Evolutionary conservation across 2,329 filamentous ascomycete genomes (phyloP), one percentile per base, ranked within the genome.

Genomic region (Fusarium fujikuroi): DNA sequence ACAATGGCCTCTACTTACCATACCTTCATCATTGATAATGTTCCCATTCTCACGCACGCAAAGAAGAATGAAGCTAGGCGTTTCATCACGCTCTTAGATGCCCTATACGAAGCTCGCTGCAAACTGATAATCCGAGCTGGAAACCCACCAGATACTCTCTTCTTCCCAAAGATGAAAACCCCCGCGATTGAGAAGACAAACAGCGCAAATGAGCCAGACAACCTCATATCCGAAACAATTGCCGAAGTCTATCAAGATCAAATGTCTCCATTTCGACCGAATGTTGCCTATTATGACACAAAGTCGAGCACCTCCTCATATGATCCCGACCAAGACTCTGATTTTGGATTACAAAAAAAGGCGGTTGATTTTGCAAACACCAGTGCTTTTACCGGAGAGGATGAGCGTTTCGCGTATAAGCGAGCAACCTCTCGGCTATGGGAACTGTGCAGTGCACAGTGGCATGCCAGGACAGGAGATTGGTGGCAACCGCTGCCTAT

Each of bases 11-110:
- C 92, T 3, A 92, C 89, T 21, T 95, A 92, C 80, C 92, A 95
- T 80, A 95, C 93, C 0, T 87, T 95, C 69, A 89, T 95, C 78
- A 84, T 95, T 52, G 91, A 92, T 73, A 83, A 90, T 25, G 86
- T 95, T 3, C 93, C 93, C 0, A 79, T 92, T 21, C 83, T 96
- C 18, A 91, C 89, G 0, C 80, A 91, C 4, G 82, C 89, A 3
- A 90, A 91, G 80, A 95, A 95, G 81, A 95, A 95, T 79, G 93
- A 95, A 82, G 93, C 93, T 2, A 86, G 93, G 9, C 88, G 93
- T 16, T 91, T 96, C 79, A 95, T 95, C 78, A 95, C 92, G 0
- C 85, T 96, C 3, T 87, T 95, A 3, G 93, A 96, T 77, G 93
- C 93, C 1, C 85, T 94, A 2, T 95, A 95, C 81, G 93, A 95